Evolutionary conservation across 257 asterid genomes (phyloP).

Genomic region (Osmanthus fragrans): DNA sequence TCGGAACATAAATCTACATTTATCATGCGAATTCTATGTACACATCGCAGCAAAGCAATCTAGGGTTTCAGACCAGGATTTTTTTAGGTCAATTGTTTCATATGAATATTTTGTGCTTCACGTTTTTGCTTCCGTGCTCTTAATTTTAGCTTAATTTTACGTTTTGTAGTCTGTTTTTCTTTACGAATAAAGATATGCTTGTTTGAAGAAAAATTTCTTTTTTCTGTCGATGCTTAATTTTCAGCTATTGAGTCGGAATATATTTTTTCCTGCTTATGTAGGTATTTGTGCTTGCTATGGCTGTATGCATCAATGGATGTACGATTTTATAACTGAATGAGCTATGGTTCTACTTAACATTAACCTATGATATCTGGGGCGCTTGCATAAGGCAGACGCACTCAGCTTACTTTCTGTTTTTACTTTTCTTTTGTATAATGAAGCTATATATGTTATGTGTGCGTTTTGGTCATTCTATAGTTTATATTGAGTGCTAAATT

Average conservation of each 20-base stretch:
- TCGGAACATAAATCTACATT: conserved; percentile 15
- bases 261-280: not conserved
- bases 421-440: not conserved
- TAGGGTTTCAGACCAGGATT: conserved; percentile 41
- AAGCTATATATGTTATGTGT: not conserved
- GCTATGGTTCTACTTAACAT: not conserved
- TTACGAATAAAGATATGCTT: not conserved
- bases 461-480: not conserved
- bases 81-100: conserved; percentile 10
- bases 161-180: not conserved
- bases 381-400: not conserved
- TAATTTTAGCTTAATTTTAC: not conserved
- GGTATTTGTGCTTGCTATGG: not conserved
- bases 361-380: not conserved
- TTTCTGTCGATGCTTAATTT: not conserved
- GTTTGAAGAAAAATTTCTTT: not conserved
- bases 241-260: not conserved
- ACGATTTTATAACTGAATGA: not conserved
- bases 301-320: not conserved
- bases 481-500: not conserved
- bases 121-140: not conserved
- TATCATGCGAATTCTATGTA: conserved; percentile 10
- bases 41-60: not conserved
- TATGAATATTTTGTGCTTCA: not conserved
- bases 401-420: not conserved